Conservation (phyloP, 805 yeast genomes). For the Candida fluviatilis region DNA sequence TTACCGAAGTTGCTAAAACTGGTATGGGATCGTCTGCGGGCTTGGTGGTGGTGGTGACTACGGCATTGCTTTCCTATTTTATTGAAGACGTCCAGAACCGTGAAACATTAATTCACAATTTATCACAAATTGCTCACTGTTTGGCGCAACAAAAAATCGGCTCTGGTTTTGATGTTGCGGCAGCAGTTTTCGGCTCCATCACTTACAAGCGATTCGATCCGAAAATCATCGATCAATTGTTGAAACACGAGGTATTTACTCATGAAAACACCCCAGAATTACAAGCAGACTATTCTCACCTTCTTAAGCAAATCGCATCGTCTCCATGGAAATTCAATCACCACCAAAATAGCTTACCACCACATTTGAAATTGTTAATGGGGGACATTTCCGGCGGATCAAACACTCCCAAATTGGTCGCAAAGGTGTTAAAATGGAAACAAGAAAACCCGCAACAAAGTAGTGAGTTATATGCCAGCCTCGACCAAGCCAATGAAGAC, state of each 20-base stretch:
- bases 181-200: constrained; percentile 90
- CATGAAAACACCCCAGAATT: constrained; percentile 5
- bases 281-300: neutral
- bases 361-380: constrained; percentile 68
- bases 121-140: constrained; percentile 88
- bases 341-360: constrained; percentile 60
- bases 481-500: constrained; percentile 56
- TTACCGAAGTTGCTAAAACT: constrained; percentile 80
- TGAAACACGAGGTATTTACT: constrained; percentile 24
- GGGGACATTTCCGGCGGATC: constrained; percentile 94
- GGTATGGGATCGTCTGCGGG: constrained; percentile 98
- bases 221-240: constrained; percentile 36
- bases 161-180: constrained; percentile 95
- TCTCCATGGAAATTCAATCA: constrained; percentile 61
- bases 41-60: constrained; percentile 71
- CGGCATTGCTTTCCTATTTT: constrained; percentile 58
- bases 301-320: constrained; percentile 36
- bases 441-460: constrained; percentile 48
- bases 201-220: constrained; percentile 76
- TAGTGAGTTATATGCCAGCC: constrained; percentile 44
- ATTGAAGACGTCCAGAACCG: constrained; percentile 19
- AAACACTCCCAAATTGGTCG: constrained; percentile 87
- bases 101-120: constrained; percentile 60
- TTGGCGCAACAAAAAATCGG: constrained; percentile 94
- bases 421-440: constrained; percentile 71